These are phyloP conservation scores for Aspergillus costaricaensis DNA, from an alignment of 2,329 filamentous ascomycete species.

Conservation along the genomic window DNA sequence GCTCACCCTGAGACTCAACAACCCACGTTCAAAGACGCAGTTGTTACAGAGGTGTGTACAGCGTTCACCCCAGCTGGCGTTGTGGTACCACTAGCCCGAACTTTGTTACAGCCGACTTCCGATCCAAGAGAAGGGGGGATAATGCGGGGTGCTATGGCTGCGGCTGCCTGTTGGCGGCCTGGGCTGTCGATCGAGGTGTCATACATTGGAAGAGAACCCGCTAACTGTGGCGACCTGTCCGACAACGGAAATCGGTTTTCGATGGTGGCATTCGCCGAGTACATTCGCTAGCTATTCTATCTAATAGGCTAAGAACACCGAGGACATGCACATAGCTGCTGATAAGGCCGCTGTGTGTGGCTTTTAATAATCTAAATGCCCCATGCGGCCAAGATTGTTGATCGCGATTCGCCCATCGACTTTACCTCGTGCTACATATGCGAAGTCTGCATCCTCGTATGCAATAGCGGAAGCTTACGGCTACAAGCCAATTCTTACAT, in stretches of 20 bases:
- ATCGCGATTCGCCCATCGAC: background rate
- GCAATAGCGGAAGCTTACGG: too few relatives aligned
- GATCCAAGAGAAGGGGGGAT: background rate
- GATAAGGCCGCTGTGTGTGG: background rate
- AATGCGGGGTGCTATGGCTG: background rate
- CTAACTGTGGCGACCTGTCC: background rate
- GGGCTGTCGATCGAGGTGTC: background rate
- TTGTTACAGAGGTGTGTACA: background rate
- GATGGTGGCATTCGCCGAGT: background rate
- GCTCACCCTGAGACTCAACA: background rate
- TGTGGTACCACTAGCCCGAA: background rate
- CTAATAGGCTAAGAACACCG: conserved; percentile 6
- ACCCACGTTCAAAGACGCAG: background rate
- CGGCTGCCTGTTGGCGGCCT: background rate
- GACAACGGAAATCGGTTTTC: background rate
- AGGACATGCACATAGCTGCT: background rate
- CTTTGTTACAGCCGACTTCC: background rate
- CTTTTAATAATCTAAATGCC: background rate
- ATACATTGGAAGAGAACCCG: background rate
- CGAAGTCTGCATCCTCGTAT: background rate
- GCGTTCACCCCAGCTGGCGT: background rate
- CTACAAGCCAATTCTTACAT: background rate
- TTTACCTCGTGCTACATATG: background rate
- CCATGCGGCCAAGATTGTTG: background rate
- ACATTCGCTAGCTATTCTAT: background rate